phyloP scores from a whole-genome alignment of 2,329 filamentous ascomycete species.

The Endocalyx cinctus region DNA sequence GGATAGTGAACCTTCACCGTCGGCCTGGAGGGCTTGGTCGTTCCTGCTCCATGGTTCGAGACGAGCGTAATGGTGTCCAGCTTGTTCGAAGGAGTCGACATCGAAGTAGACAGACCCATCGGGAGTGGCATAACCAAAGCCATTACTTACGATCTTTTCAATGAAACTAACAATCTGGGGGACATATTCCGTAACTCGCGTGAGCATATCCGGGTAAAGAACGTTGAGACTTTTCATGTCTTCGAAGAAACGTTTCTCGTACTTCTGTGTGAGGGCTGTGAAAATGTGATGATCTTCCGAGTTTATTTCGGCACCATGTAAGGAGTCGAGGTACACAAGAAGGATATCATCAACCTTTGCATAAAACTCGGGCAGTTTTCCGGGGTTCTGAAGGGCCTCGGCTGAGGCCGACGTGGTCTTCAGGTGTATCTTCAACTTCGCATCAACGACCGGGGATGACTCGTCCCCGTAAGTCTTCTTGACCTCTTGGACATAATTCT shows the following conservation, averaged over 20 bases:
- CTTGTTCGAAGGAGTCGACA: conserved; percentile 77
- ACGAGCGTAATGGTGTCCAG: conserved; percentile 79
- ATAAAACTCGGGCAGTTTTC: too few relatives aligned
- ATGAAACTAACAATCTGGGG: conserved; percentile 84
- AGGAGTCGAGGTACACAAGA: conserved; percentile 74
- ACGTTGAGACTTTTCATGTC: conserved; percentile 89
- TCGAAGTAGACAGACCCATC: conserved; percentile 95
- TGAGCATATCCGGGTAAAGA: conserved; percentile 73
- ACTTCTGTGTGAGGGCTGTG: conserved; percentile 77
- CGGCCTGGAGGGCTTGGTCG: conserved; percentile 76
- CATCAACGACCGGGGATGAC: too few relatives aligned
- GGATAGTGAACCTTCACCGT: conserved; percentile 81
- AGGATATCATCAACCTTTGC: conserved; percentile 72
- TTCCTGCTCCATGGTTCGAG: conserved; percentile 81
- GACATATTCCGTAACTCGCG: conserved; percentile 88
- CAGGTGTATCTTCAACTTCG: too few relatives aligned
- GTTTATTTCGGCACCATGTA: conserved; percentile 59
- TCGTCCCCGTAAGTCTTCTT: too few relatives aligned
- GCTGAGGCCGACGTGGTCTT: too few relatives aligned
- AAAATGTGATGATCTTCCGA: conserved; percentile 68
- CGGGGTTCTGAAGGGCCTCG: too few relatives aligned
- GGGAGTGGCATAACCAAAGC: conserved; percentile 75
- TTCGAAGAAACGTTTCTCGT: conserved; percentile 81
- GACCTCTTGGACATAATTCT: too few relatives aligned
- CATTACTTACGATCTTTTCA: conserved; percentile 74